Evolutionary conservation across 495 filamentous ascomycete species (phyloP).

Genomic region (Penicillium samsonianum): DNA sequence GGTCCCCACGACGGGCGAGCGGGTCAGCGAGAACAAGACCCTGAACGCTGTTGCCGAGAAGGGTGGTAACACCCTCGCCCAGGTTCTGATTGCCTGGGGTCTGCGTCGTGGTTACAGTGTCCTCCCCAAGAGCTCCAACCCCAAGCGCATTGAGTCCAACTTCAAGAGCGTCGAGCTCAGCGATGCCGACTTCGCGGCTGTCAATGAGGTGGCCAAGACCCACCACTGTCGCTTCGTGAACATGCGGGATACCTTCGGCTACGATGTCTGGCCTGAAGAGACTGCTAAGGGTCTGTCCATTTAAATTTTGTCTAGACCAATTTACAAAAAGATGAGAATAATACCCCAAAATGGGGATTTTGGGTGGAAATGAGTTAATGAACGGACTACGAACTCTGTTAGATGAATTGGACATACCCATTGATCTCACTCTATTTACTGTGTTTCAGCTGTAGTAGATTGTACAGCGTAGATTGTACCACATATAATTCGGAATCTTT

Average conservation of each 20-base stretch:
- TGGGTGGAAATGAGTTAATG: conserved; percentile 19
- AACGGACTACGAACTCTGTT: conserved; percentile 20
- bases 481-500: neutral
- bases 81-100: conserved; percentile 72
- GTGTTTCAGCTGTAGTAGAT: neutral
- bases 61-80: conserved; percentile 63
- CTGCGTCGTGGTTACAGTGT: conserved; percentile 70
- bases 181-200: conserved; percentile 57
- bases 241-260: conserved; percentile 73
- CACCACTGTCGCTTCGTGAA: conserved; percentile 73
- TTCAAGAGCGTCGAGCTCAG: conserved; percentile 60
- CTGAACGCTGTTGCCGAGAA: conserved; percentile 61
- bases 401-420: conserved; percentile 28
- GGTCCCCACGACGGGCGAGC: conserved; percentile 66
- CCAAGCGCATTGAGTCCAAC: conserved; percentile 64
- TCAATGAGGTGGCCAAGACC: conserved; percentile 60
- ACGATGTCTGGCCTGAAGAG: conserved; percentile 53
- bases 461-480: neutral
- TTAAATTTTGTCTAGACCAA: conserved; percentile 22
- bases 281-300: conserved; percentile 42
- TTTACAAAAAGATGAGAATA: conserved; percentile 15
- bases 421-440: conserved; percentile 4
- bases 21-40: conserved; percentile 58
- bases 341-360: conserved; percentile 17
- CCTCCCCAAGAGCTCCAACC: conserved; percentile 68